These are phyloP conservation scores for Cylindrotheca closterium DNA, from an alignment of 108 stramenopile genomes.

Conservation along the genomic window DNA sequence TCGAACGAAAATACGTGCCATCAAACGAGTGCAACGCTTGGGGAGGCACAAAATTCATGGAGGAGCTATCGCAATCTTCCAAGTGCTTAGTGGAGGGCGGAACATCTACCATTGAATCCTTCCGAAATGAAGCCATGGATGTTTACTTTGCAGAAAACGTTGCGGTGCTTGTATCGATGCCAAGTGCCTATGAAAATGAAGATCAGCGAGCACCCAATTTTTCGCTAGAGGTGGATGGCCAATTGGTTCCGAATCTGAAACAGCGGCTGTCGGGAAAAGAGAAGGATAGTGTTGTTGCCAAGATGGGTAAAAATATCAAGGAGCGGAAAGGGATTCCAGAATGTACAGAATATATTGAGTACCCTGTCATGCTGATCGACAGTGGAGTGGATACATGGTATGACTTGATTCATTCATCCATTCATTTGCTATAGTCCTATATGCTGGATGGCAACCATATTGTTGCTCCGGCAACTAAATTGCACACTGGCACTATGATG, in stretches of 20 bases:
- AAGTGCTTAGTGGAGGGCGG: background rate
- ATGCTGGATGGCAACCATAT: no score
- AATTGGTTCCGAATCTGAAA: background rate
- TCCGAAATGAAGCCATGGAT: background rate
- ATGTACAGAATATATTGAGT: background rate
- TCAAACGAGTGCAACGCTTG: background rate
- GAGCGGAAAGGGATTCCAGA: background rate
- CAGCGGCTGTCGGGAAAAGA: background rate
- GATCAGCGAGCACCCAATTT: background rate
- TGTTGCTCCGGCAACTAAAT: no score
- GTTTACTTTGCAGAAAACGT: background rate
- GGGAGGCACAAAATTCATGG: background rate
- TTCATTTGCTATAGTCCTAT: no score
- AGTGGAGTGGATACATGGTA: background rate
- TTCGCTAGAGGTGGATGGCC: background rate
- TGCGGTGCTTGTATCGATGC: background rate
- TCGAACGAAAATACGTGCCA: background rate
- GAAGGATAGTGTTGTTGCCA: background rate
- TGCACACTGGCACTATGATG: no score
- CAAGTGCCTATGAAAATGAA: background rate
- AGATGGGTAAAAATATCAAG: background rate
- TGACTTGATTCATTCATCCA: no score
- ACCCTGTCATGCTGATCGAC: background rate
- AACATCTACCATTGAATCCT: background rate
- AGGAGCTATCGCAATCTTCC: background rate